Evolutionary conservation across 352 stramenopile genomes (phyloP), one percentile per base, ranked within the genome.

Genomic region (Poterioochromonas sp.): DNA sequence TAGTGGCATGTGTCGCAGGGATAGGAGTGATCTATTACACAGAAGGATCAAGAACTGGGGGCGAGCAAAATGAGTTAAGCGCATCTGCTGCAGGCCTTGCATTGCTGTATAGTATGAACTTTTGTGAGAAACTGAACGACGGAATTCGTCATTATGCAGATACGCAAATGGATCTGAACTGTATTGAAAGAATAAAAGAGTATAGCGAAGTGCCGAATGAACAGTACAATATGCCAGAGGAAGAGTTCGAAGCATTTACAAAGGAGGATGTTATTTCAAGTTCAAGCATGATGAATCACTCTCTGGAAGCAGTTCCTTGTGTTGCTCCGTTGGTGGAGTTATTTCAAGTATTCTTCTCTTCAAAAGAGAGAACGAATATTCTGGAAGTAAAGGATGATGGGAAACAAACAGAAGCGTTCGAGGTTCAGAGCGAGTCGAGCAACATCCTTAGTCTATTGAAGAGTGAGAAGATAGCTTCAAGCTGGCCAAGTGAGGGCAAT

Each of bases 141-240:
- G 8, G 44, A 20, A 20, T 53, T 53, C 20, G 44, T 8, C 20
- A 20, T 8, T 53, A 53, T 53, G 44, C 8, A 53, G 44, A 53
- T 53, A 53, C 20, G 44, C 62, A 71, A 71, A 71, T 71, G 62
- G 32, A 71, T 43, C 5, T 71, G 34, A 71, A 71, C 62, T 43
- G 62, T 43, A 29, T 71, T 3, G 62, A 71, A 47, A 8, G 62
- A 47, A 71, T 71, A 26, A 29, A 43, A 40, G 62, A 71, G 32
- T 71, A 71, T 29, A 44, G 18, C 32, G 62, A 41, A 29, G 32
- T 71, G 1, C 2, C 11, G 39, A n/a, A 11, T 29, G 62, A 71
- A n/a, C 39, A 44, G 41, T 71, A 71, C 32, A 29, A 47, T 29
- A 29, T n/a, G 5, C 12, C 39, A 5, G 58, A 37, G 8, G 58